phyloP scores from a whole-genome alignment of 2,329 filamentous ascomycete genomes.

The Byssothecium circinans region DNA sequence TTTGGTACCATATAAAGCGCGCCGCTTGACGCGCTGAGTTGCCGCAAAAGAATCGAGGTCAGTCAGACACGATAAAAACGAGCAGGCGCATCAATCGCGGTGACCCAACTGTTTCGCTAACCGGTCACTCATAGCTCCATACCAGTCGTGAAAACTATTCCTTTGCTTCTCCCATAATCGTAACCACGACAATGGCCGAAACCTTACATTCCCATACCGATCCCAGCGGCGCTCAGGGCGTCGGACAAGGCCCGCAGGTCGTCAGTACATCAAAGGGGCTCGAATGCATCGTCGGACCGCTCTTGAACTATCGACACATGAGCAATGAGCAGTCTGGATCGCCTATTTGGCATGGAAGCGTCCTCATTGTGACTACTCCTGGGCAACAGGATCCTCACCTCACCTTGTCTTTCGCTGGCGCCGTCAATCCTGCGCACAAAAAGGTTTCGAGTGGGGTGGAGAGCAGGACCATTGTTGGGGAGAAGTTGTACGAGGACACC shows the following conservation, averaged over 20 bases:
- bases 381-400: constrained; percentile 66
- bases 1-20: not conserved
- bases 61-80: too few relatives aligned
- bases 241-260: constrained; percentile 49
- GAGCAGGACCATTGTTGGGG: constrained; percentile 46
- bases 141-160: not conserved
- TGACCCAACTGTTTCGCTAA: not conserved
- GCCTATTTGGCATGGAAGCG: constrained; percentile 77
- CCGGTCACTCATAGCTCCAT: not conserved
- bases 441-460: constrained; percentile 23
- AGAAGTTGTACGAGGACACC: constrained; percentile 63
- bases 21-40: not conserved
- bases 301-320: constrained; percentile 78
- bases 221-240: constrained; percentile 35
- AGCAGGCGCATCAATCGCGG: not conserved
- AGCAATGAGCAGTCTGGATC: constrained; percentile 53
- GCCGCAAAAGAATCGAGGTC: not conserved
- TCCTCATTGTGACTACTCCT: constrained; percentile 77
- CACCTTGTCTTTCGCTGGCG: constrained; percentile 56
- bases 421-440: constrained; percentile 25
- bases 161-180: not conserved
- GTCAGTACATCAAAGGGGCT: constrained; percentile 44
- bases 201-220: constrained; percentile 16
- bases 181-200: constrained; percentile 12
- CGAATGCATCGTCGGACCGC: constrained; percentile 70